Conservation (phyloP, 805 yeast genomes). For the Komagataella pseudopastoris region DNA sequence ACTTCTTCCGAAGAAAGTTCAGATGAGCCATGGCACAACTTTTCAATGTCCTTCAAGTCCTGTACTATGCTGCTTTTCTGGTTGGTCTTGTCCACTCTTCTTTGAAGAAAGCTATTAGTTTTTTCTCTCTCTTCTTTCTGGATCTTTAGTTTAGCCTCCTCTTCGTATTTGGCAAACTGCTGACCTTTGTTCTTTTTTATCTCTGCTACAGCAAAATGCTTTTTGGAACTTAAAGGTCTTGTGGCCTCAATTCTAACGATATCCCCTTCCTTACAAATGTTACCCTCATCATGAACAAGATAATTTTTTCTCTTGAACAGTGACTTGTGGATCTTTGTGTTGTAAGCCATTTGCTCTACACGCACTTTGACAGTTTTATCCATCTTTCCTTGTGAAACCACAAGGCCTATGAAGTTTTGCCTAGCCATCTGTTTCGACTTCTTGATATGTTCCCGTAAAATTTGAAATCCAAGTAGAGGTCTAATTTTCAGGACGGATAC, state of each 20-base stretch:
- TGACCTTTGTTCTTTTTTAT: slow-evolving; percentile 83
- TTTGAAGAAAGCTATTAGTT: slow-evolving; percentile 38
- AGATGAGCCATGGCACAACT: slow-evolving; percentile 3
- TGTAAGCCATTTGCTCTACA: slow-evolving; percentile 64
- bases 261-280: slow-evolving; percentile 89
- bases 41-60: slow-evolving; percentile 14
- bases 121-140: slow-evolving; percentile 49
- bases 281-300: slow-evolving; percentile 88
- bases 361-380: slow-evolving; percentile 89
- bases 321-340: slow-evolving; percentile 61
- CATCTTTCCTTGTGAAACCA: slow-evolving; percentile 94
- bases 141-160: slow-evolving; percentile 57
- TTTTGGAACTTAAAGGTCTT: slow-evolving; percentile 71
- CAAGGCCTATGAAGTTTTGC: slow-evolving; percentile 85
- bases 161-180: slow-evolving; percentile 71
- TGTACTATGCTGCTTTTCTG: slow-evolving; percentile 12
- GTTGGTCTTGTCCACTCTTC: slow-evolving; percentile 20
- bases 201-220: slow-evolving; percentile 86
- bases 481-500: not conserved
- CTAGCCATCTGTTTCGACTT: slow-evolving; percentile 49
- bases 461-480: not conserved
- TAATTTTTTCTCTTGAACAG: slow-evolving; percentile 68
- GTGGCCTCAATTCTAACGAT: slow-evolving; percentile 85
- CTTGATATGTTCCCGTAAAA: not conserved
- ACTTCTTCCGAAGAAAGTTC: slow-evolving; percentile 15